A percentile compares a stretch with the other conserved stretches of the same genome.
Conservation (phyloP, 768 basidiomycete species). For the Coprinopsis cinerea region DNA sequence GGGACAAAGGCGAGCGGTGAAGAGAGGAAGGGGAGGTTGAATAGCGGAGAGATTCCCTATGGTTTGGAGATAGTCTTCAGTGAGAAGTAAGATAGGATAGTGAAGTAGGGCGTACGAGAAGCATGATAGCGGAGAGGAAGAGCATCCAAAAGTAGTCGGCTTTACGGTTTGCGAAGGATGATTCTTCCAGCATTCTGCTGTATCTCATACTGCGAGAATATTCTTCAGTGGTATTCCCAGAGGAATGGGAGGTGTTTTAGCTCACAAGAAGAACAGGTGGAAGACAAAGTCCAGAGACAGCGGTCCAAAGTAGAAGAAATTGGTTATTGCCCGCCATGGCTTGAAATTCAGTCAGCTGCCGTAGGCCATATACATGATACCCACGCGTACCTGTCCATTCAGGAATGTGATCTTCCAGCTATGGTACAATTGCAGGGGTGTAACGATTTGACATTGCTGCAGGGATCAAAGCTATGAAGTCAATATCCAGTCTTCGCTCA, state of each 20-base stretch:
- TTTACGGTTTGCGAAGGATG: conserved; percentile 82
- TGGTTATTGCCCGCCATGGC: conserved; percentile 86
- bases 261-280: conserved; percentile 98
- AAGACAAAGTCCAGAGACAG: conserved; percentile 93
- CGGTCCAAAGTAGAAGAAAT: conserved; percentile 94
- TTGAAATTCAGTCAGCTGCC: conserved; percentile 1
- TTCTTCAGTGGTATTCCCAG: no score
- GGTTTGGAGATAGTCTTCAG: no score
- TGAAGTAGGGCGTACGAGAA: conserved; percentile 58
- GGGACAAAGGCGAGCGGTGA: conserved; percentile 91
- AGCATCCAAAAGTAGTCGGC: conserved; percentile 98
- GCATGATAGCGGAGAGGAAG: conserved; percentile 73
- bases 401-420: conserved; percentile 81
- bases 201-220: conserved; percentile 99
- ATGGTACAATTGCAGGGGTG: conserved; percentile 89
- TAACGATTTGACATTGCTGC: conserved; percentile 92
- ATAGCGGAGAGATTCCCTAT: conserved; percentile 78
- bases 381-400: conserved; percentile 69
- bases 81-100: no score
- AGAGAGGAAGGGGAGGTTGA: conserved; percentile 91
- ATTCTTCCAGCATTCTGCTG: conserved; percentile 94
- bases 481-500: background rate
- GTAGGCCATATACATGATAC: background rate
- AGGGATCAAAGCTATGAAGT: no score
- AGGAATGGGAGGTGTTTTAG: no score